Base-by-base conservation (phyloP, 2,329 filamentous ascomycete species). In the Xylariomycetidae sp. region DNA sequence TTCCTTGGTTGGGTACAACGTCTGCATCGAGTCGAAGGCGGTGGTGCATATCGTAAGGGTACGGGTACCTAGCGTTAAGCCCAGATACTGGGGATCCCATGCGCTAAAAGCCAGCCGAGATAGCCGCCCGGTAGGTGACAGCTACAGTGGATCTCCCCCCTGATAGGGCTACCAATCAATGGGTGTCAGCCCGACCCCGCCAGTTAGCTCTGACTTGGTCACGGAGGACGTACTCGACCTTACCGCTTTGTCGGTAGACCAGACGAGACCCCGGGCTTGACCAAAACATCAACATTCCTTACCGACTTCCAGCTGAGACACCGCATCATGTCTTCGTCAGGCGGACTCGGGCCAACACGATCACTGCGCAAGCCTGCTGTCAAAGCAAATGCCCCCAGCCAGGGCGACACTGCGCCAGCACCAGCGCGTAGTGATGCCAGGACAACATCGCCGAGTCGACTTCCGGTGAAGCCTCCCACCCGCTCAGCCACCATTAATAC, bases 381-480 rank as follows among this genome's bases (percentile, higher is more conserved):
- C 13, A 40, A 40, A 8, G 41, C 38, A 19, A 40, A 38, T 30
- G 41, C 27, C 34, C 26, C 35, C 25, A 30, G n/a, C 10, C 37
- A 44, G 23, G 42, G 33, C 29, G 36, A 42, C 29, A 38, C 32
- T 12, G 42, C 43, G 17, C 31, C 46, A 35, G 26, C 40, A 32
- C 35, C 39, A 25, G 40, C 26, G 25, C 40, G 44, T 27, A 46
- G 26, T 30, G 52, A 54, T 24, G 35, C 50, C 17, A 58, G 63
- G 36, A 64, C 53, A 44, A 49, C 44, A 13, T 74, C 70, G 8
- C 69, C 71, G 2, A 74, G 65, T 47, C 63, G 70, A 24, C 56
- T 74, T 19, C 70, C 70, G 24, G 51, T 67, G 44, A 72, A 69
- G 47, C 67, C 65, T 19, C 43, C 50, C 30, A 52, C 57, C 16